These are phyloP conservation scores for Xylariaceae sp. DNA, from an alignment of 2,329 filamentous ascomycete species.

Conservation along the genomic window DNA sequence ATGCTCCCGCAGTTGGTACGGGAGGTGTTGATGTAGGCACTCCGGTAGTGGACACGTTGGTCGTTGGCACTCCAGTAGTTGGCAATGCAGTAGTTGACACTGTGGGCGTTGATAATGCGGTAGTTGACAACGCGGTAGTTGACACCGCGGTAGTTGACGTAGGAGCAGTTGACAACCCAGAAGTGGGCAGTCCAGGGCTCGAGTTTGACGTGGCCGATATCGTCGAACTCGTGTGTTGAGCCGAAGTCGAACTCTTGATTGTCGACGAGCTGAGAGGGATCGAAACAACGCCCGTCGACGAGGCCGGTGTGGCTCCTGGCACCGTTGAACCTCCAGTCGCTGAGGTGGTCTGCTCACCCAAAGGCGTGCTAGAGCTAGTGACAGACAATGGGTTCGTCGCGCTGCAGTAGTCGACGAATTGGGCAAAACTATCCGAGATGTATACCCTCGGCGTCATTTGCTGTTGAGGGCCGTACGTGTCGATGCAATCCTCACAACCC, in stretches of 20 bases:
- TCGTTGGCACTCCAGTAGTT: neutral
- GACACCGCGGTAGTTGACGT: neutral
- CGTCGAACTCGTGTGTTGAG: neutral
- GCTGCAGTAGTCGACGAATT: conserved; percentile 46
- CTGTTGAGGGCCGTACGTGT: conserved; percentile 17
- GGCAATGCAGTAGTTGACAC: neutral
- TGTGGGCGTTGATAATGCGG: conserved; percentile 6
- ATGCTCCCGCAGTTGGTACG: conserved; percentile 18
- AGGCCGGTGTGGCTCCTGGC: conserved; percentile 14
- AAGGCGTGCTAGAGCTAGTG: conserved; percentile 5
- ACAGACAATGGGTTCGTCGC: neutral
- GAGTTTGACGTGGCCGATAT: neutral
- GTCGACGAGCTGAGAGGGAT: conserved; percentile 7
- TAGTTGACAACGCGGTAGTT: neutral
- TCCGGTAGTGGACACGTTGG: conserved; percentile 6
- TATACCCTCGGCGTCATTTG: conserved; percentile 33
- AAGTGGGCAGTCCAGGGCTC: too few relatives aligned
- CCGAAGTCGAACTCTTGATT: neutral
- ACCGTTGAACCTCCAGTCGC: conserved; percentile 12
- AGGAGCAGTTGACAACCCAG: neutral
- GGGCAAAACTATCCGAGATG: conserved; percentile 36
- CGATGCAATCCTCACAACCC: conserved; percentile 43
- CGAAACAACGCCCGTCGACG: conserved; percentile 12
- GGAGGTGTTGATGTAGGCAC: conserved; percentile 7
- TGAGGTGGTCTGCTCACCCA: conserved; percentile 15